phyloP scores from a whole-genome alignment of 345 rosid species.

The Ceriops decandra region DNA sequence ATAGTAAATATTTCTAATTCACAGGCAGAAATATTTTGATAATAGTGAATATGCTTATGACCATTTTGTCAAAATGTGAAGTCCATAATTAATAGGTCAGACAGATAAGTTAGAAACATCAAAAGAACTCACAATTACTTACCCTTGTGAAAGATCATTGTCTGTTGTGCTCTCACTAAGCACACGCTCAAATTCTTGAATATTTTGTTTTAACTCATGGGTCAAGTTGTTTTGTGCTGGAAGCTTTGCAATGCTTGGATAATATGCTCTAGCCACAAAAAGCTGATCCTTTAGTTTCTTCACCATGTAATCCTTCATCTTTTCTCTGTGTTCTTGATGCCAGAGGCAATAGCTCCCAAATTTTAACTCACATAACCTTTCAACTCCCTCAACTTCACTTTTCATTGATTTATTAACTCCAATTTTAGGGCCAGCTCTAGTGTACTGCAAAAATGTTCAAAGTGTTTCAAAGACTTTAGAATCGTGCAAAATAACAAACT shows the following conservation, averaged over 20 bases:
- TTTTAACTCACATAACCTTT: slow-evolving; percentile 59
- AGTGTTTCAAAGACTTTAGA: slow-evolving; percentile 12
- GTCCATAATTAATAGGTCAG: neutral
- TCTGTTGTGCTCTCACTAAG: slow-evolving; percentile 88
- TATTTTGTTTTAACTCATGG: slow-evolving; percentile 76
- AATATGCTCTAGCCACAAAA: slow-evolving; percentile 93
- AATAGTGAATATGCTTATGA: neutral
- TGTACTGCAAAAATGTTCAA: slow-evolving; percentile 39
- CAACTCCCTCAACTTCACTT: slow-evolving; percentile 39
- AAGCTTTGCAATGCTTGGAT: slow-evolving; percentile 88
- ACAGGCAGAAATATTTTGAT: neutral
- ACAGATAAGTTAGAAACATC: neutral
- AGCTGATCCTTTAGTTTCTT: slow-evolving; percentile 87
- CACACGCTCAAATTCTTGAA: slow-evolving; percentile 89
- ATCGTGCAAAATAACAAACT: slow-evolving; percentile 6
- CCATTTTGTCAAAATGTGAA: neutral
- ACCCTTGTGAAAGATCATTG: slow-evolving; percentile 76
- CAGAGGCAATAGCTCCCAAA: slow-evolving; percentile 96
- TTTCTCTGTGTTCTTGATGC: slow-evolving; percentile 78
- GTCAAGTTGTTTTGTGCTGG: slow-evolving; percentile 66
- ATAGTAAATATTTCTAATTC: neutral
- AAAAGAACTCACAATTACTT: slow-evolving; percentile 36
- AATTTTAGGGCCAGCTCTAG: slow-evolving; percentile 16
- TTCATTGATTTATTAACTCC: slow-evolving; percentile 17
- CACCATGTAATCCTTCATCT: slow-evolving; percentile 73